These are phyloP conservation scores for Strombidium stylifer DNA, from an alignment of 73 alveolate species.

Conservation along the genomic window DNA sequence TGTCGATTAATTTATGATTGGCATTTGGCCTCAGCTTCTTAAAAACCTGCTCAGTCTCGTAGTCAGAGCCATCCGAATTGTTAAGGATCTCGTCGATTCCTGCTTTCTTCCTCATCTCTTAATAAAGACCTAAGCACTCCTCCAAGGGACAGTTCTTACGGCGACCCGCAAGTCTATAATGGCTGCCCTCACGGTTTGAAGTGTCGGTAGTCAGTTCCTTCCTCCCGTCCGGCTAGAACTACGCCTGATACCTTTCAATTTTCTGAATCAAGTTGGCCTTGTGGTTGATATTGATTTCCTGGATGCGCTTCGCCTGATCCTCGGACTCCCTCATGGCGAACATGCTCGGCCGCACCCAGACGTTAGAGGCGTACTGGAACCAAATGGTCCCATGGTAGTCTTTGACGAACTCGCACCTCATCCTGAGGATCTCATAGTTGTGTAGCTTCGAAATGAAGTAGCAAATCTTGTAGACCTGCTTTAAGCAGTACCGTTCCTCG, in stretches of 20 bases:
- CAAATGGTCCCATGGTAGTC: conserved; percentile 47
- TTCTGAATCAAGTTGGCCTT: conserved; percentile 17
- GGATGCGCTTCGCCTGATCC: neutral
- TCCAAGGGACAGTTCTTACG: too few relatives aligned
- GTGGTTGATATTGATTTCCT: too few relatives aligned
- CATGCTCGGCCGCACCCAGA: conserved; percentile 6
- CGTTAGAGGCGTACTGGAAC: conserved; percentile 30
- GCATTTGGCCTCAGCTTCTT: conserved; percentile 18
- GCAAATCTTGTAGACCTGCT: conserved; percentile 27
- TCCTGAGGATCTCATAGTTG: conserved; percentile 19
- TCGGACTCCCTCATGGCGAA: neutral
- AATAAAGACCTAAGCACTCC: too few relatives aligned
- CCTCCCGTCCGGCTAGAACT: conserved; percentile 4
- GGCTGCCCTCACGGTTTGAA: conserved; percentile 9
- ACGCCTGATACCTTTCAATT: conserved; percentile 15
- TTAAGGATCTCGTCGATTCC: conserved; percentile 6
- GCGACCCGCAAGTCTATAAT: too few relatives aligned
- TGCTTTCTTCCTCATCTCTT: conserved; percentile 12
- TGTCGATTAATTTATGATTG: too few relatives aligned
- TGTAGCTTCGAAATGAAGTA: conserved; percentile 24
- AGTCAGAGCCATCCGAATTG: conserved; percentile 10
- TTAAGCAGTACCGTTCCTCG: conserved; percentile 31
- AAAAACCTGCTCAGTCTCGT: conserved; percentile 2
- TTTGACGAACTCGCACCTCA: conserved; percentile 27
- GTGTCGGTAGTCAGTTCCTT: conserved; percentile 7